Percentiles rank a stretch among this genome's conserved stretches.
phyloP scores from a whole-genome alignment of 306 rosid species.

The Glycyrrhiza uralensis region DNA sequence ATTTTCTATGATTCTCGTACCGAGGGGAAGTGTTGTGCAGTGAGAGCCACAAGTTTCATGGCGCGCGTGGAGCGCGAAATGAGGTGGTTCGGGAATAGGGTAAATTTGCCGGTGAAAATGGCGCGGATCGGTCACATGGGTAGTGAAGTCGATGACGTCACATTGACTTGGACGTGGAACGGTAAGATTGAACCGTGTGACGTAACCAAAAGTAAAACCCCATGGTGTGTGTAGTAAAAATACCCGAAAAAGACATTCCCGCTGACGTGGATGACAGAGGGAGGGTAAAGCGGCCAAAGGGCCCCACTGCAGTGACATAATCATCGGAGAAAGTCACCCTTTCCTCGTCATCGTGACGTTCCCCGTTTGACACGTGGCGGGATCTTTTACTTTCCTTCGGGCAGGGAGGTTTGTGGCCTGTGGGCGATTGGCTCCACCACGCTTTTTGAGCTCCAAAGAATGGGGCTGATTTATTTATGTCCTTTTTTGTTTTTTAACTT shows the following conservation, averaged over 20 bases:
- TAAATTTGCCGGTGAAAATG: conserved; percentile 42
- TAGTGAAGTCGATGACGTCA: conserved; percentile 34
- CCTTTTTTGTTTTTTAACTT: neutral
- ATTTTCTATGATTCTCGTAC: conserved; percentile 9
- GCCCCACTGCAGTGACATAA: conserved; percentile 54
- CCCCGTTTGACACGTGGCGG: conserved; percentile 57
- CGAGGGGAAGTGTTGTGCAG: neutral
- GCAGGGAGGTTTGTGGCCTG: conserved; percentile 44
- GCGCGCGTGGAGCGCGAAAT: conserved; percentile 12
- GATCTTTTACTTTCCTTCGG: conserved; percentile 41
- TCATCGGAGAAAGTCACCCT: conserved; percentile 41
- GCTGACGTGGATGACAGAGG: conserved; percentile 49
- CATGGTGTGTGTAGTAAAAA: conserved; percentile 4
- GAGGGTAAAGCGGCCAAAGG: conserved; percentile 23
- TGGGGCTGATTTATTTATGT: too few relatives aligned
- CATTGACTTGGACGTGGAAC: conserved; percentile 51
- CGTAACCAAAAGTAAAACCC: conserved; percentile 49
- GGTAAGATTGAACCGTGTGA: conserved; percentile 60
- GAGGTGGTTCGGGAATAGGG: conserved; percentile 24
- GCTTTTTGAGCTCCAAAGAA: conserved; percentile 12
- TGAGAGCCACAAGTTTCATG: neutral
- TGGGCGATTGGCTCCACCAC: neutral
- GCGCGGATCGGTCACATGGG: conserved; percentile 60
- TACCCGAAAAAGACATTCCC: neutral
- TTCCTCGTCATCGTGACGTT: conserved; percentile 61